Percentiles rank a stretch among this genome's conserved stretches.
phyloP scores from a whole-genome alignment of 495 filamentous ascomycete genomes.

The Hypomontagnella submonticulosa region DNA sequence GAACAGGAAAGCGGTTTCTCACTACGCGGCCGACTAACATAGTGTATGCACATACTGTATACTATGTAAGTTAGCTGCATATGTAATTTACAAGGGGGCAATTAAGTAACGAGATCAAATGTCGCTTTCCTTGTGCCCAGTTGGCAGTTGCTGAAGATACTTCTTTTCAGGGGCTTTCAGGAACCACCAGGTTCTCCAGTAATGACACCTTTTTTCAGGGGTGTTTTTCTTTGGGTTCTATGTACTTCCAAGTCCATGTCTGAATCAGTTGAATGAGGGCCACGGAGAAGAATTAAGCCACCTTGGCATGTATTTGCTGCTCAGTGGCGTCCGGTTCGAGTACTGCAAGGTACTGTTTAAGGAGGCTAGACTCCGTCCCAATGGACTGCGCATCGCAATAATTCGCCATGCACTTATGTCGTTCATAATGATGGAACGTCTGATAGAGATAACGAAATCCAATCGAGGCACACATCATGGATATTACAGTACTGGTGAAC shows the following conservation, averaged over 20 bases:
- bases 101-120: constrained; percentile 7
- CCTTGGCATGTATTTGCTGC: constrained; percentile 25
- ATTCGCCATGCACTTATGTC: constrained; percentile 28
- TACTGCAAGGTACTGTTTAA: constrained; percentile 6
- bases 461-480: background rate
- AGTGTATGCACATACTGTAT: constrained; percentile 24
- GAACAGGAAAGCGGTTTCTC: constrained; percentile 41
- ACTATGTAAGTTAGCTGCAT: constrained; percentile 8
- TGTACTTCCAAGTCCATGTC: constrained; percentile 4
- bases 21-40: constrained; percentile 5
- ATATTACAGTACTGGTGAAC: no score
- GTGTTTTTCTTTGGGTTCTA: constrained; percentile 10
- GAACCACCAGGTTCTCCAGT: constrained; percentile 8
- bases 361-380: constrained; percentile 19
- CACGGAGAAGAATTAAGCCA: constrained; percentile 40
- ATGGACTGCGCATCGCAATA: constrained; percentile 42
- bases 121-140: constrained; percentile 9
- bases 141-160: constrained; percentile 23
- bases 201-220: constrained; percentile 30
- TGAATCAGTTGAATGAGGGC: constrained; percentile 29
- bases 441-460: constrained; percentile 1
- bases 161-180: constrained; percentile 18
- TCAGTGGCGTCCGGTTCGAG: background rate
- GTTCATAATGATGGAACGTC: constrained; percentile 30
- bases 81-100: constrained; percentile 33